A percentile compares a stretch with the other conserved stretches of the same genome.
Evolutionary conservation across 257 asterid genomes (phyloP).

Genomic region (Ballota nigra): DNA sequence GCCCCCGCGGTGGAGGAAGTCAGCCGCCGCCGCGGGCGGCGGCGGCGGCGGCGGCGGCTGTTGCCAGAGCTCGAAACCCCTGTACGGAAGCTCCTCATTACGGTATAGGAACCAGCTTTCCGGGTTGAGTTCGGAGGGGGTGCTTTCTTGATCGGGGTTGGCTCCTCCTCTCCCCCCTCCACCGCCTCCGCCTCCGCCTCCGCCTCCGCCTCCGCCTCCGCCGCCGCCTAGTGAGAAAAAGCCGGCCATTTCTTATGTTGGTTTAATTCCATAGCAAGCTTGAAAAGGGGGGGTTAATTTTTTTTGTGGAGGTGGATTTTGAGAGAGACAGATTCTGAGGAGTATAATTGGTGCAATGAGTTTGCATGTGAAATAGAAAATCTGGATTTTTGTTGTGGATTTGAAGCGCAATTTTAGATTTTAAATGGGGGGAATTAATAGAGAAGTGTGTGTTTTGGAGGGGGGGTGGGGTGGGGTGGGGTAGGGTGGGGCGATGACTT

Average conservation of each 20-base stretch:
- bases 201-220: no score
- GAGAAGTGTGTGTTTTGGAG: slow-evolving; percentile 3
- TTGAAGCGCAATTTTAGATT: neutral
- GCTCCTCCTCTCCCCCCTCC: slow-evolving; percentile 12
- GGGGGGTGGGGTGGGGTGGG: neutral
- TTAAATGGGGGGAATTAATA: slow-evolving; percentile 4
- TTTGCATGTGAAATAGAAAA: slow-evolving; percentile 17
- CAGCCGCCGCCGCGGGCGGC: slow-evolving; percentile 30
- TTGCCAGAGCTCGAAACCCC: slow-evolving; percentile 85
- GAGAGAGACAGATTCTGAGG: slow-evolving; percentile 34
- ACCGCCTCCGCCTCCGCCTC: slow-evolving; percentile 55
- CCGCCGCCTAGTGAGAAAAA: slow-evolving; percentile 84
- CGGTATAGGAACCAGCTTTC: slow-evolving; percentile 75
- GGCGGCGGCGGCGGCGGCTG: slow-evolving; percentile 36
- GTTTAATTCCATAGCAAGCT: slow-evolving; percentile 29
- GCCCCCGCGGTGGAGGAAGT: slow-evolving; percentile 33
- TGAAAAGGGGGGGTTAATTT: slow-evolving; percentile 24
- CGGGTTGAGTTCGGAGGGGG: slow-evolving; percentile 44
- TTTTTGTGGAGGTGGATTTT: slow-evolving; percentile 23
- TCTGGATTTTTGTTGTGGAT: no score
- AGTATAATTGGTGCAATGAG: slow-evolving; percentile 8
- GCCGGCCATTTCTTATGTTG: slow-evolving; percentile 56
- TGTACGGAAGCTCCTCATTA: slow-evolving; percentile 52
- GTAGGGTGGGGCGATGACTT: slow-evolving; percentile 20
- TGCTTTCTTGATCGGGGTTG: slow-evolving; percentile 35